Conservation (phyloP, 139 green algal genomes). For the Closterium sp. region DNA sequence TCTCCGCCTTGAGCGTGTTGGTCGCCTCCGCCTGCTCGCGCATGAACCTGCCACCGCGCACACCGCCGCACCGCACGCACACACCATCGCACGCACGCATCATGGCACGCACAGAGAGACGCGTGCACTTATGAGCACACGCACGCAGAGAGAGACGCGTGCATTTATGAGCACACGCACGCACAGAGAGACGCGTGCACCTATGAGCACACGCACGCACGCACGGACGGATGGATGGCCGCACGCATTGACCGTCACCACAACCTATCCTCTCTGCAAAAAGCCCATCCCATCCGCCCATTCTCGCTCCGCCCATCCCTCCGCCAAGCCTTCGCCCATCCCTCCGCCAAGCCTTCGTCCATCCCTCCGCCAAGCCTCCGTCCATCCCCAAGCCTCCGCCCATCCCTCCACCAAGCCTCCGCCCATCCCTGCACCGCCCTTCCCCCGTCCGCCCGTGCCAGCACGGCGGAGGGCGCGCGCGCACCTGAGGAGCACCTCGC, state of each 20-base stretch:
- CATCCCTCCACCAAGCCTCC: too few relatives aligned
- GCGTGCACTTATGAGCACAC: neutral
- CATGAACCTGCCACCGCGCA: neutral
- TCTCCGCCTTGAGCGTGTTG: constrained; percentile 11
- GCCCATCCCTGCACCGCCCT: neutral
- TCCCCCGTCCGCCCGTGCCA: too few relatives aligned
- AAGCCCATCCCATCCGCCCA: neutral
- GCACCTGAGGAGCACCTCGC: neutral
- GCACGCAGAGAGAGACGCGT: too few relatives aligned
- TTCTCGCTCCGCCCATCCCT: neutral
- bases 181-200: neutral
- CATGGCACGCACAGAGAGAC: neutral
- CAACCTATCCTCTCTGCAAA: neutral
- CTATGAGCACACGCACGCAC: neutral
- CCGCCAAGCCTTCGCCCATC: too few relatives aligned
- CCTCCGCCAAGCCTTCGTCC: too few relatives aligned
- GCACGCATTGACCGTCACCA: neutral
- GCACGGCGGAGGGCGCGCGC: neutral
- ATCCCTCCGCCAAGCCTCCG: too few relatives aligned
- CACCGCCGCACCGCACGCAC: neutral
- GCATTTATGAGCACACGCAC: too few relatives aligned
- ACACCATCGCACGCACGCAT: too few relatives aligned
- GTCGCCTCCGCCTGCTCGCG: neutral
- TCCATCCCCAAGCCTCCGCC: too few relatives aligned
- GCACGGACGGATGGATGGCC: too few relatives aligned